phyloP scores from a whole-genome alignment of 139 green algal species.

The Chlamydomonas incerta region DNA sequence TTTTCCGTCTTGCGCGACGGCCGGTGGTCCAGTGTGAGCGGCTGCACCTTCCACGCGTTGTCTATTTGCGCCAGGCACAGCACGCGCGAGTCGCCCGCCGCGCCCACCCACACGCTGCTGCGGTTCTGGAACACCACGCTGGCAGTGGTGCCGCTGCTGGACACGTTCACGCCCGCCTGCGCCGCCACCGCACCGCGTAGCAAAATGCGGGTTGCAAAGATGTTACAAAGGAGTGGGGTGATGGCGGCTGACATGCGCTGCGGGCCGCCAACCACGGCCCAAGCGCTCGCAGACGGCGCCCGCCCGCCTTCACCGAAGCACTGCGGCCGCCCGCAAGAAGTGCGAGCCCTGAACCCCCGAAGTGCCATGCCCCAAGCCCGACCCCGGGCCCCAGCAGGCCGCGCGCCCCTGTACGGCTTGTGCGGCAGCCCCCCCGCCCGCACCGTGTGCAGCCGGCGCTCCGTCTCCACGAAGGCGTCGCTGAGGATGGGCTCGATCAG shows the following conservation, averaged over 20 bases:
- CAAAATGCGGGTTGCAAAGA: background rate
- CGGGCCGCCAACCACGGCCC: no score
- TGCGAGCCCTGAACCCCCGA: no score
- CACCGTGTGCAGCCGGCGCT: conserved; percentile 40
- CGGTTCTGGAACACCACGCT: conserved; percentile 54
- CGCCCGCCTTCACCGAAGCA: no score
- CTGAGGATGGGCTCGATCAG: conserved; percentile 42
- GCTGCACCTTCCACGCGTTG: conserved; percentile 44
- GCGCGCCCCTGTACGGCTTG: no score
- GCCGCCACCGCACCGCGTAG: no score
- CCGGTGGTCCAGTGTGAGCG: conserved; percentile 65
- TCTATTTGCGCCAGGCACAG: conserved; percentile 35
- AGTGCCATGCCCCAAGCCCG: no score
- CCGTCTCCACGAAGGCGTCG: conserved; percentile 42
- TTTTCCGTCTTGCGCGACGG: conserved; percentile 52
- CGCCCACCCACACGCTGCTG: conserved; percentile 52
- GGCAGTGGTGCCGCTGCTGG: conserved; percentile 64
- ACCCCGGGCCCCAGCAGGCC: no score
- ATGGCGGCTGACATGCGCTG: no score
- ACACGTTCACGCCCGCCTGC: conserved; percentile 60
- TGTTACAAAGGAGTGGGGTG: no score
- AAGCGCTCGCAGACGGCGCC: no score
- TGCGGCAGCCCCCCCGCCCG: no score
- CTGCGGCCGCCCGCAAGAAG: no score
- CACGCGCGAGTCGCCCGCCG: conserved; percentile 58